Base-by-base conservation (phyloP, 2,329 filamentous ascomycete species). In the Phoma herbarum region DNA sequence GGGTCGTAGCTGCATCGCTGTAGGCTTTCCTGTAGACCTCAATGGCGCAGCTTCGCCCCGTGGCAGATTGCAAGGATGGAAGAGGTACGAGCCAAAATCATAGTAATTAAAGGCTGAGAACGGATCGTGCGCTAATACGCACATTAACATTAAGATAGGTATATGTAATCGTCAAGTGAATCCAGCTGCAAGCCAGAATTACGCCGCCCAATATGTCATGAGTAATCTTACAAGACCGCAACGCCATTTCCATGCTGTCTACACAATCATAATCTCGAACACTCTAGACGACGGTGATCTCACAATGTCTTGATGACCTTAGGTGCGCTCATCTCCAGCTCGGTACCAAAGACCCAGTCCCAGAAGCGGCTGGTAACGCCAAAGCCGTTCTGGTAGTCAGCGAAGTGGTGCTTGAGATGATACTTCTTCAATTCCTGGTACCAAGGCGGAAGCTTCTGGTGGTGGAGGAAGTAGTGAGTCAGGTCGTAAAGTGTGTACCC, bases 381-480 rank as follows among this genome's bases (percentile, higher is more conserved):
- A 70, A 98, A 99, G 51, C 95, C 95, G 66, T 97, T 94, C 79
- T 99, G 91, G 76, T 96, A 99, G 77, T 99, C 95, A 61, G 95
- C 92, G 79, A 97, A 99, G 81, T 99, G 95, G 77, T 99, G 95
- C 76, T 93, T 88, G 28, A 99, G 88, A 75, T 99, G 95, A 75
- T 97, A 96, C 80, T 97, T 98, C 88, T 99, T 99, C 70, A 98
- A 86, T 64, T 88, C 84, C 79, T 91, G 91, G 82, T 96, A 98
- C 85, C 92, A 97, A 2, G 88, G 81, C 16, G 95, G 95, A 2
- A 99, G 87, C 70, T 92, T 96, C 80, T 90, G 87, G 81, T 99
- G 95, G 78, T 99, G 95, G 37, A 99, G 85, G 85, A 99, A 99
- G 84, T 98, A 99, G 78, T 99, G 95, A 1, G 95, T 99, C 82